Evolutionary conservation across 345 rosid species (phyloP).

Genomic region (Theobroma cacao): DNA sequence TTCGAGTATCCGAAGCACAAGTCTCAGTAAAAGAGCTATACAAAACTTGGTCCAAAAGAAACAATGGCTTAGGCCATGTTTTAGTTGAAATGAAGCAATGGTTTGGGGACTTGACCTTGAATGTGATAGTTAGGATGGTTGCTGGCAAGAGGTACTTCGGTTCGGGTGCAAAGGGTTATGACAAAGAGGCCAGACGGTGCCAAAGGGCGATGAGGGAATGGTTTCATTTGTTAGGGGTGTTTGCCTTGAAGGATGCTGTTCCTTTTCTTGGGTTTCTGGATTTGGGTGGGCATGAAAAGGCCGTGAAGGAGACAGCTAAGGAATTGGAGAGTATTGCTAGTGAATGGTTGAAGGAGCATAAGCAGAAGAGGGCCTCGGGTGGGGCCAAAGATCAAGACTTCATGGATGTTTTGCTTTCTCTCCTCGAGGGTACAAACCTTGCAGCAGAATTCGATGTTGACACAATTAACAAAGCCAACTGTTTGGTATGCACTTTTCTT

Average conservation of each 20-base stretch:
- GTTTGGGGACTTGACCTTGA: constrained; percentile 26
- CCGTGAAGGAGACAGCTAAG: constrained; percentile 26
- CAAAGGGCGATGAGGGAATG: constrained; percentile 4
- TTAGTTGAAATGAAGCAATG: constrained; percentile 32
- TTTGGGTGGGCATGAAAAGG: constrained; percentile 23
- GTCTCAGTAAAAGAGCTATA: constrained; percentile 17
- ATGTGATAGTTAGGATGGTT: constrained; percentile 26
- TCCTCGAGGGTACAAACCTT: constrained; percentile 11
- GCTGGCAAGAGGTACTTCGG: constrained; percentile 34
- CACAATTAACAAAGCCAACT: constrained; percentile 16
- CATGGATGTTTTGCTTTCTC: constrained; percentile 20
- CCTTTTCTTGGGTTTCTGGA: constrained; percentile 27
- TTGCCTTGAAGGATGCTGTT: constrained; percentile 17
- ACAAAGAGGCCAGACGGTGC: constrained; percentile 16
- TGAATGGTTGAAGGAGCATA: constrained; percentile 31
- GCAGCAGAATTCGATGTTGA: constrained; percentile 18
- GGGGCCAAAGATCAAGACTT: constrained; percentile 11
- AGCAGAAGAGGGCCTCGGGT: not conserved
- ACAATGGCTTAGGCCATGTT: not conserved
- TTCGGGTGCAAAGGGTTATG: not conserved
- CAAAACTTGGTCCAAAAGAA: constrained; percentile 19
- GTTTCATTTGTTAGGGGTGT: constrained; percentile 11
- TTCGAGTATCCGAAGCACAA: constrained; percentile 21
- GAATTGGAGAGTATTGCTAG: constrained; percentile 21
- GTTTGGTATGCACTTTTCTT: not conserved